Evolutionary conservation across 805 yeast species (phyloP), one percentile per base, ranked within the genome.

Genomic region (Yarrowia keelungensis): DNA sequence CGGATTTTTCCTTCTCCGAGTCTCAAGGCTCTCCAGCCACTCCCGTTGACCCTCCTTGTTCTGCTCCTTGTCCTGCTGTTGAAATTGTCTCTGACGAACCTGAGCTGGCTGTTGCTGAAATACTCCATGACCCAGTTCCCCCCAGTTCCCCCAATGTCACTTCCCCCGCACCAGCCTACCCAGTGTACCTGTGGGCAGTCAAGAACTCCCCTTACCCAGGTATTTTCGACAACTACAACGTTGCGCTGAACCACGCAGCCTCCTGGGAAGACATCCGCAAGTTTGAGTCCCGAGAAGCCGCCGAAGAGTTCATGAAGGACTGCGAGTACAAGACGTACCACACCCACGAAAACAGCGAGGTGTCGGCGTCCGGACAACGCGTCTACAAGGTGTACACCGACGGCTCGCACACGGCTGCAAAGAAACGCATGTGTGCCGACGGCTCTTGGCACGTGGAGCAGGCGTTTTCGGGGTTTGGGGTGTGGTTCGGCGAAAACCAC

Each of bases 401-500:
- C 36, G 51, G 51, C 0, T 47, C 51, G 0, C n/a, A 47, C 36
- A 14, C 35, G 26, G 32, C 32, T 26, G 32, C 32, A 3, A 26
- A 26, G 32, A 26, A 26, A 26, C 32, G 32, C 4, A 26, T 26
- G 32, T 5, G 32, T 26, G 32, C 4, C 4, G 32, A 26, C 32
- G 32, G 32, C 7, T 26, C 32, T 26, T 26, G 32, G 32, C 7
- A 26, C 4, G 32, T 26, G 7, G 32, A 26, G 32, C 7, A 5
- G 7, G 32, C 32, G 32, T 26, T 26, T 26, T 26, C 32, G 32
- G 51, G 35, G 16, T 26, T 12, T 22, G 51, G 51, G 8, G 51
- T 47, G 9, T 47, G 51, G 51, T 47, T 47, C 14, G 51, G 51
- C 5, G 36, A 47, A 26, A 47, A 47, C 51, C 51, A 47, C 14